Base-by-base conservation (phyloP, 805 yeast genomes). In the Jamesozyma gamospora region DNA sequence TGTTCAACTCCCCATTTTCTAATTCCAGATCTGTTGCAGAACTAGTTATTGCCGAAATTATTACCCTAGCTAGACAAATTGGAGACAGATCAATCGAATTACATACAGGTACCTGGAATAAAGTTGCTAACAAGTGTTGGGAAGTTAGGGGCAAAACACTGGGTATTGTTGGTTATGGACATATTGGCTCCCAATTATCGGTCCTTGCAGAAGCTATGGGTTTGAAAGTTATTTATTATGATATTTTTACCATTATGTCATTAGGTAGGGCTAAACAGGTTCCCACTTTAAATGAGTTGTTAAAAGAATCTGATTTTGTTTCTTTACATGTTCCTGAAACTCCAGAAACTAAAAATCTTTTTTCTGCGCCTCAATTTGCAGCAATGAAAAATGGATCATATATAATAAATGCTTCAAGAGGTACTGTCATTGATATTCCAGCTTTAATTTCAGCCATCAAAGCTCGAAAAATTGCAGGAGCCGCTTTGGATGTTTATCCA, bases 21-120 rank as follows among this genome's bases (percentile, higher is more conserved):
- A 90, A 90, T 72, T 88, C 97, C 29, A 81, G 98, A 69, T 86
- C 96, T 2, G 98, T 90, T 30, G 98, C 98, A 44, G 98, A 90
- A 69, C 74, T 90, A 52, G 95, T 90, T 37, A 85, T 90, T 62
- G 94, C 92, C 49, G 95, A 90, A 69, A 79, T 90, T 59, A 85
- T 90, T 60, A 70, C 90, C 30, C 72, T 92, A 55, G 94, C 97
- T 21, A 80, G 98, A 70, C 97, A 92, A 69, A 65, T 90, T 46
- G 94, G 96, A 55, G 97, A 90, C 65, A 79, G 97, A 66, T 84
- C 95, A 29, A 79, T 81, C 50, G 97, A 92, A 70, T 61, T 90
- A 70, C 97, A 88, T 71, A 74, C 86, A 39, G 96, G 96, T 47
- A 79, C 88, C 44, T 90, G 98, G 98, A 88, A 92, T 72, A 90